phyloP scores from a whole-genome alignment of 164 flowering plant genomes.

The Berberis thunbergii region DNA sequence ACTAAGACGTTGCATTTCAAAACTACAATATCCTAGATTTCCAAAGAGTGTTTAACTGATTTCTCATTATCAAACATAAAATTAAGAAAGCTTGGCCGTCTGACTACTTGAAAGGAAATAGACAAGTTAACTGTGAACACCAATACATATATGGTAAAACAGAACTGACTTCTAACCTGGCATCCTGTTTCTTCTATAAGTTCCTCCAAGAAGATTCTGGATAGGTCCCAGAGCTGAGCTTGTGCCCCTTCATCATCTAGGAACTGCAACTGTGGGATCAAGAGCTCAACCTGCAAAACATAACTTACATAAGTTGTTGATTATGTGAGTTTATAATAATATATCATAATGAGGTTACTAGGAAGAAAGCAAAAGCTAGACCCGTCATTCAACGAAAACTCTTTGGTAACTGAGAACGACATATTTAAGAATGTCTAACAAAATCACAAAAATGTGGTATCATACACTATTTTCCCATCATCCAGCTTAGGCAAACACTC shows the following conservation, averaged over 20 bases:
- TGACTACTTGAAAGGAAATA: background rate
- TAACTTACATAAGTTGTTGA: background rate
- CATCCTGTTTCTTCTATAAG: constrained; percentile 71
- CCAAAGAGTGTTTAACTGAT: background rate
- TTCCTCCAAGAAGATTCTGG: constrained; percentile 75
- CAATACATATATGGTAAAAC: background rate
- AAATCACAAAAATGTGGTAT: background rate
- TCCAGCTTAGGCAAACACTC: background rate
- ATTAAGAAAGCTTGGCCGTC: background rate
- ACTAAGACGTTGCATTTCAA: background rate
- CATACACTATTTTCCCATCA: background rate
- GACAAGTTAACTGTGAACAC: background rate
- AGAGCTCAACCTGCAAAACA: constrained; percentile 72
- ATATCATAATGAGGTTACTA: background rate
- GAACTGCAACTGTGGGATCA: constrained; percentile 90
- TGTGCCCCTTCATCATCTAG: constrained; percentile 99
- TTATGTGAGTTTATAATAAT: background rate
- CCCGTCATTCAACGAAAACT: background rate
- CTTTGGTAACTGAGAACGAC: background rate
- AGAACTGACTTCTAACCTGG: constrained; percentile 44
- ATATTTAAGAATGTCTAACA: too few relatives aligned
- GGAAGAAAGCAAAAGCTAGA: background rate
- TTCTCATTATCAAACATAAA: background rate
- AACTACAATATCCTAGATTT: too few relatives aligned
- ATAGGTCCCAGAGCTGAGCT: constrained; percentile 89